Base-by-base conservation (phyloP, 176 grass and related monocot species). In the Ensete glaucum region DNA sequence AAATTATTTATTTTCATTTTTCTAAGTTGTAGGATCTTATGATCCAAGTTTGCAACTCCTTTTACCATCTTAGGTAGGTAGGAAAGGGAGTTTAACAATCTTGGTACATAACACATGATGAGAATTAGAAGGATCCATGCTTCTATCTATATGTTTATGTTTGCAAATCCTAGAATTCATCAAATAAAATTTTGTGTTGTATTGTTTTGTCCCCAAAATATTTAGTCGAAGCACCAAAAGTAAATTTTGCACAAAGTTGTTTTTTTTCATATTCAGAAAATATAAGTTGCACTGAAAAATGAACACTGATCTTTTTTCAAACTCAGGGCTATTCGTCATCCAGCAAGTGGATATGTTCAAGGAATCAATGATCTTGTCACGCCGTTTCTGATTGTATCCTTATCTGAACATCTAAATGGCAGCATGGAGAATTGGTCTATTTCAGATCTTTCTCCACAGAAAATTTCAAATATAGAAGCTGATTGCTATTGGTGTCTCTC, bases 331-430 rank as follows among this genome's bases (percentile, higher is more conserved):
- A 99, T 99, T 79, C 80, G 95, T 58, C 95, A 99, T 62, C 95
- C 95, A 50, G 90, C 95, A 79, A 99, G 95, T 55, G 95, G 95
- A 50, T 99, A 99, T 9, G 95, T 99, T 71, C 95, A 99, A 82
- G 95, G 95, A 85, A 99, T 99, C 89, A 99, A 99, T 1, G 95
- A 99, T 76, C 84, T 99, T 74, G 82, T 99, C 19, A 94, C 92
- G 13, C 92, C 92, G 19, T 96, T 96, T 81, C 75, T 96, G 58
- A 84, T 96, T 9, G 89, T 96, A 27, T 96, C 92, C 76, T 88
- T 96, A 79, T 96, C 92, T 54, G 92, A 96, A 82, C 85, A 96
- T 77, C 83, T 92, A 54, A 85, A 92, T 29, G 92, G 92, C 70
- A 87, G 84, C 65, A 86, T 96, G 87, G 92, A 92, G 43, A 92